Conservation (phyloP, 495 filamentous ascomycete genomes). For the Trichocladium uniseriatum region DNA sequence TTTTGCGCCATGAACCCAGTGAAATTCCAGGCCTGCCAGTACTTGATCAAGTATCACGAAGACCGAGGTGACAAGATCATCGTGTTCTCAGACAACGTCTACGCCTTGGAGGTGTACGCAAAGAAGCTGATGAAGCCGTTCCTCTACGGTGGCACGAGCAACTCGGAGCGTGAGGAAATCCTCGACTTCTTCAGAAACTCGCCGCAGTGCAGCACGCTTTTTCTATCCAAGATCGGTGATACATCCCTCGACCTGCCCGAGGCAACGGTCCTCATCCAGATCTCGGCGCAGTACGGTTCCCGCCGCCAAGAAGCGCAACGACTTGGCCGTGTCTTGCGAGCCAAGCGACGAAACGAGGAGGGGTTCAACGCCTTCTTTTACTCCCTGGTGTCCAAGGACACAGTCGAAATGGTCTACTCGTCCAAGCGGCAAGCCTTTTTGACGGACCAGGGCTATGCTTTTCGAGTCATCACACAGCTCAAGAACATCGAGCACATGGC, state of each 20-base stretch:
- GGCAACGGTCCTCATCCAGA: conserved; percentile 93
- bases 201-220: conserved; percentile 83
- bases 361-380: conserved; percentile 99
- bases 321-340: conserved; percentile 83
- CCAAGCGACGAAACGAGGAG: conserved; percentile 91
- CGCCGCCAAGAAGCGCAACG: conserved; percentile 93
- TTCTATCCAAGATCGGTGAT: conserved; percentile 94
- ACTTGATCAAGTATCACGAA: conserved; percentile 94
- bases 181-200: conserved; percentile 94
- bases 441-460: conserved; percentile 94
- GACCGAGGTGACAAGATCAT: conserved; percentile 92
- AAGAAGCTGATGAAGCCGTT: conserved; percentile 71
- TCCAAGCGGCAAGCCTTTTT: conserved; percentile 93
- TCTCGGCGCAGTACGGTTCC: conserved; percentile 93
- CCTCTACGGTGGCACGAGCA: conserved; percentile 81
- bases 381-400: conserved; percentile 89
- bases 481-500: conserved; percentile 79
- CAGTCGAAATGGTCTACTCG: conserved; percentile 93
- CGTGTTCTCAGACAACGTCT: conserved; percentile 96
- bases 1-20: conserved; percentile 93
- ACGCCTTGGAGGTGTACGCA: conserved; percentile 76
- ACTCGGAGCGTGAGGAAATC: conserved; percentile 75
- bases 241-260: conserved; percentile 92
- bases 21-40: conserved; percentile 93
- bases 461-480: conserved; percentile 95